phyloP scores from a whole-genome alignment of 495 filamentous ascomycete species.

The Aspergillus cristatus region DNA sequence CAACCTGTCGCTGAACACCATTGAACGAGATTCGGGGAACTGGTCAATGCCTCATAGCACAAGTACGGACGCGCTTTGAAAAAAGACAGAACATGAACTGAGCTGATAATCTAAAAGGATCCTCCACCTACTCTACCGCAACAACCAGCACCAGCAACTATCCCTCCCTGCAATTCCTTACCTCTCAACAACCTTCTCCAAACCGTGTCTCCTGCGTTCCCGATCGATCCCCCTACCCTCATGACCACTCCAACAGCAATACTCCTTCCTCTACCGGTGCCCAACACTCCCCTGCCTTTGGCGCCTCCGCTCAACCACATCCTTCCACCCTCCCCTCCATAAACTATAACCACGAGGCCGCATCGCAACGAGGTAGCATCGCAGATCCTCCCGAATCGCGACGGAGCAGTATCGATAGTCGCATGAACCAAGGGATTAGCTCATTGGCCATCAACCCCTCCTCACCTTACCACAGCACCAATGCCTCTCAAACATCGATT shows the following conservation, averaged over 20 bases:
- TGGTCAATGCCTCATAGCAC: constrained; percentile 45
- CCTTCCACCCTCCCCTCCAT: too few relatives aligned
- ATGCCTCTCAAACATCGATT: constrained; percentile 70
- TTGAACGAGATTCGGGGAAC: constrained; percentile 42
- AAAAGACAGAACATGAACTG: too few relatives aligned
- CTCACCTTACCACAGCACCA: constrained; percentile 66
- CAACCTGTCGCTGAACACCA: constrained; percentile 38
- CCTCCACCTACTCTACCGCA: constrained; percentile 45
- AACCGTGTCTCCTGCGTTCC: constrained; percentile 34
- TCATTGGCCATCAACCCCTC: constrained; percentile 56
- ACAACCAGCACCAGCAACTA: constrained; percentile 42
- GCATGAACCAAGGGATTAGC: constrained; percentile 60
- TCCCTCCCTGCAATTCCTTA: constrained; percentile 39
- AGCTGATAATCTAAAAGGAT: too few relatives aligned
- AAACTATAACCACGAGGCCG: constrained; percentile 43
- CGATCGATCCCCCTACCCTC: constrained; percentile 36
- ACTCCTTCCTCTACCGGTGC: constrained; percentile 37
- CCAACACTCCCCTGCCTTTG: constrained; percentile 38
- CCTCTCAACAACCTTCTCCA: constrained; percentile 43
- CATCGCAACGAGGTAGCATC: constrained; percentile 38
- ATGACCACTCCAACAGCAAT: constrained; percentile 34
- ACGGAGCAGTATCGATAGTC: constrained; percentile 70
- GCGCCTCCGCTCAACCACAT: constrained; percentile 27
- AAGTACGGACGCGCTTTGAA: too few relatives aligned
- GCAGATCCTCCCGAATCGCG: constrained; percentile 48